Base-by-base conservation (phyloP, 1,284 basidiomycete species). In the Cryptococcus sp. region DNA sequence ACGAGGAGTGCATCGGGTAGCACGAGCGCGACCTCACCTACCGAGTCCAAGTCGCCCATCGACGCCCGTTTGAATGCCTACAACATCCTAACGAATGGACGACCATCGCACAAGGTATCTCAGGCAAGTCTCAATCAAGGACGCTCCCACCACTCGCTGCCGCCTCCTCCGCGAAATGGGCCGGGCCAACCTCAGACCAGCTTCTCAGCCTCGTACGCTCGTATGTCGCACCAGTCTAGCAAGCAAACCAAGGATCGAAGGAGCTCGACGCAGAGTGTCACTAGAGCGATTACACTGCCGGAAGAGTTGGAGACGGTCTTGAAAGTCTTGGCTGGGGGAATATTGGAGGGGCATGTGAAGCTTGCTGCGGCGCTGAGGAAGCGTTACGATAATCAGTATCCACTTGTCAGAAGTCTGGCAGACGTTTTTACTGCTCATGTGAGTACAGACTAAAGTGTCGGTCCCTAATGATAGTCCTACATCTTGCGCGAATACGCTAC, bases 401-500 rank as follows among this genome's bases (percentile, higher is more conserved):
- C 91, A 3, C 81, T 96, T 21, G 91, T 96, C 34, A 81, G 91
- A 49, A 88, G 86, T 34, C 79, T 97, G 34, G 91, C 91, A 34
- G 91, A 94, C 63, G 88, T 96, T 13, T 97, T 96, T 74, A 87
- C 91, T 32, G 83, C 87, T 13, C 91, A 91, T 75, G 92, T 93
- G 67, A 76, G 88, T 40, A 1, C 19, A 40, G 7, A 16, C 10
- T 46, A n/a, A n/a, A n/a, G 16, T 5, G 21, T 4, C 42, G 24
- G 19, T 11, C 16, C 5, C 25, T 47, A 52, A 46, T 24, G n/a
- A 31, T 70, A 96, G 91, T 88, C 90, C 7, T 87, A 91, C 72
- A 89, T 97, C 50, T 84, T 97, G 52, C 83, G 87, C 54, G 89
- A 90, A 53, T 97, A 97, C 75, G 86, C 88, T 0, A 87, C 84